phyloP scores from a whole-genome alignment of 306 rosid species.

The Luffa acutangula region DNA sequence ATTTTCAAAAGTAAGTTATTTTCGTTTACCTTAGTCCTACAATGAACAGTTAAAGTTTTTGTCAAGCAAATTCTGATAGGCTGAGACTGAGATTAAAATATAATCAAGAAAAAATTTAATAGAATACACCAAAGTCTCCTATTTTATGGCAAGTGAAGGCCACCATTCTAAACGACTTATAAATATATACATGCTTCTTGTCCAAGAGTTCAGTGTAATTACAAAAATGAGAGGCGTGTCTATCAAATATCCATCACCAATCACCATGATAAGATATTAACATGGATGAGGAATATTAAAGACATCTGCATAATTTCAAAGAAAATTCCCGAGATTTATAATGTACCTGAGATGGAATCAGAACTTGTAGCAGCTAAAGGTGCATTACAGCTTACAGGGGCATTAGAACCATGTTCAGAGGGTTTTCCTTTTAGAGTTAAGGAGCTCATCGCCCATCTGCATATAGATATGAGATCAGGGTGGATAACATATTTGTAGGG shows the following conservation, averaged over 20 bases:
- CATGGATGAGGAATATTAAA: conserved; percentile 5
- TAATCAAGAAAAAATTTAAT: background rate
- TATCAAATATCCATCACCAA: background rate
- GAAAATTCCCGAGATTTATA: conserved; percentile 18
- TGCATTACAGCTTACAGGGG: conserved; percentile 43
- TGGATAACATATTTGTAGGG: background rate
- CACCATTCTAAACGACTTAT: background rate
- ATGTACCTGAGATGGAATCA: conserved; percentile 58
- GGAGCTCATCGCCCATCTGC: conserved; percentile 99
- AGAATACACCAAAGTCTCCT: background rate
- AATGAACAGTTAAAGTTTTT: background rate
- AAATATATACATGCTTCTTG: background rate
- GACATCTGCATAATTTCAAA: background rate
- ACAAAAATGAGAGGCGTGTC: background rate
- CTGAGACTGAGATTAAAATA: background rate
- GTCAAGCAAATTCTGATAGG: background rate
- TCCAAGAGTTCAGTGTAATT: background rate
- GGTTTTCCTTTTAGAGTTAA: conserved; percentile 90
- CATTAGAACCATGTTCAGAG: conserved; percentile 69
- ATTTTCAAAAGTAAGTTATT: background rate
- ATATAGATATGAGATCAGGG: conserved; percentile 5
- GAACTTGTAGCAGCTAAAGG: conserved; percentile 44
- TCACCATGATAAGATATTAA: background rate
- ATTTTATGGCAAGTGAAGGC: background rate
- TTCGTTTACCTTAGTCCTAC: background rate